Percentiles rank a stretch among this genome's conserved stretches.
Evolutionary conservation across 1,284 basidiomycete species (phyloP).

Genomic region (Puccinia novopanici): DNA sequence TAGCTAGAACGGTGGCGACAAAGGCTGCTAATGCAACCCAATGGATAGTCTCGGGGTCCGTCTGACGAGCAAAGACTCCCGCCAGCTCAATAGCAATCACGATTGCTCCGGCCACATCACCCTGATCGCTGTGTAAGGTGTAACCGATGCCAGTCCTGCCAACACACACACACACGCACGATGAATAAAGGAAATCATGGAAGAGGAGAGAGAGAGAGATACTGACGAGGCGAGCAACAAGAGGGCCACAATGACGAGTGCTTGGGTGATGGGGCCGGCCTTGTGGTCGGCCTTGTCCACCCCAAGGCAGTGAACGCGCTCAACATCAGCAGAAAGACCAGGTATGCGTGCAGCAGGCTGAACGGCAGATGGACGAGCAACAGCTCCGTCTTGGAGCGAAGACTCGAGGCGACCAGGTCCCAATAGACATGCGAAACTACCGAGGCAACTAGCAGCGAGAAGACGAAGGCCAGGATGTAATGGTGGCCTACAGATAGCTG

Average conservation of each 20-base stretch:
- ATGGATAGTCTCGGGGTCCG: constrained; percentile 37
- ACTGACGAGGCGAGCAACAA: constrained; percentile 59
- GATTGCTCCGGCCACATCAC: constrained; percentile 59
- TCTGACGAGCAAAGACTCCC: constrained; percentile 39
- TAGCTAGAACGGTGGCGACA: constrained; percentile 34
- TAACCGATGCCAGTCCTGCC: constrained; percentile 59
- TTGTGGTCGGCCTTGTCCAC: constrained; percentile 56
- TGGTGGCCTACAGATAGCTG: constrained; percentile 52
- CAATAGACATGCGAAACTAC: constrained; percentile 61
- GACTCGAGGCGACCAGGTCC: constrained; percentile 57
- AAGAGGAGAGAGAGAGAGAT: not conserved
- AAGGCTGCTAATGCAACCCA: constrained; percentile 41
- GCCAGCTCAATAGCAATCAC: constrained; percentile 52
- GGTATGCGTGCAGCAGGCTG: constrained; percentile 56
- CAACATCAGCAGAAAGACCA: constrained; percentile 58
- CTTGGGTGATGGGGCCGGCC: constrained; percentile 58
- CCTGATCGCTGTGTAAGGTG: constrained; percentile 57
- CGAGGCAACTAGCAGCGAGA: constrained; percentile 59
- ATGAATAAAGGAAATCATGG: not conserved
- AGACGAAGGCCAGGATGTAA: constrained; percentile 59
- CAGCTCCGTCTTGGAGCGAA: constrained; percentile 53
- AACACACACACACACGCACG: not conserved
- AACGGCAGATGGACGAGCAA: constrained; percentile 61
- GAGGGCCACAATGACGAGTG: constrained; percentile 59
- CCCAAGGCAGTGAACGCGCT: constrained; percentile 59